A percentile compares a stretch with the other conserved stretches of the same genome.
Evolutionary conservation across 768 basidiomycete species (phyloP).

Genomic region (Phlebiopsis gigantea): DNA sequence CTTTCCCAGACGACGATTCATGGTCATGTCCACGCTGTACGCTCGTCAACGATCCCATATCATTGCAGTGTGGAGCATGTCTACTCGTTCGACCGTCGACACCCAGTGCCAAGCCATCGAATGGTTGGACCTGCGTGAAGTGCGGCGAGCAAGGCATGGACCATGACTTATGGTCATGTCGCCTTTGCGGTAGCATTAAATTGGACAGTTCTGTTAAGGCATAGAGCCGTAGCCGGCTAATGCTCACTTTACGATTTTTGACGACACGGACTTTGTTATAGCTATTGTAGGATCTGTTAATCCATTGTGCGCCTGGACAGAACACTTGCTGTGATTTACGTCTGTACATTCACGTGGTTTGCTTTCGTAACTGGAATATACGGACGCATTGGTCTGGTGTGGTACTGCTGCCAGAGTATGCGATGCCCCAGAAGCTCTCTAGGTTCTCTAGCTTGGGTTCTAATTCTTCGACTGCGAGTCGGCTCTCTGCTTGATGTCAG

Average conservation of each 20-base stretch:
- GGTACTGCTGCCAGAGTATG: slow-evolving; percentile 4
- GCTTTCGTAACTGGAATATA: slow-evolving; percentile 34
- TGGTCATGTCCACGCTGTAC: slow-evolving; percentile 51
- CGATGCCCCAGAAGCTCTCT: slow-evolving; percentile 22
- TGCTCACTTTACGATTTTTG: not conserved
- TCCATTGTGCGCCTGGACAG: no score
- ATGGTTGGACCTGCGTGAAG: slow-evolving; percentile 58
- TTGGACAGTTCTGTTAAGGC: not conserved
- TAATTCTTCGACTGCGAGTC: slow-evolving; percentile 27
- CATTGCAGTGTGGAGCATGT: slow-evolving; percentile 62
- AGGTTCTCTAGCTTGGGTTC: slow-evolving; percentile 7
- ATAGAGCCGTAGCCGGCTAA: not conserved
- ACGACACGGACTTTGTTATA: not conserved
- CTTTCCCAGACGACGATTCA: slow-evolving; percentile 16
- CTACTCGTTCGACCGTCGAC: slow-evolving; percentile 30
- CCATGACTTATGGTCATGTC: slow-evolving; percentile 71
- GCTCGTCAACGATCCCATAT: slow-evolving; percentile 46
- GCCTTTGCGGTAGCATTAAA: slow-evolving; percentile 67
- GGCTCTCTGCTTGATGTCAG: slow-evolving; percentile 20
- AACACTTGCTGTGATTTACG: not conserved
- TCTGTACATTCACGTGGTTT: not conserved
- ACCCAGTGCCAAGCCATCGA: not conserved
- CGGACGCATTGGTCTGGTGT: slow-evolving; percentile 36
- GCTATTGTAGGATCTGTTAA: no score
- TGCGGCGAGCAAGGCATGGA: slow-evolving; percentile 63